Base-by-base conservation (phyloP, 257 asterid species). In the Eucommia ulmoides region DNA sequence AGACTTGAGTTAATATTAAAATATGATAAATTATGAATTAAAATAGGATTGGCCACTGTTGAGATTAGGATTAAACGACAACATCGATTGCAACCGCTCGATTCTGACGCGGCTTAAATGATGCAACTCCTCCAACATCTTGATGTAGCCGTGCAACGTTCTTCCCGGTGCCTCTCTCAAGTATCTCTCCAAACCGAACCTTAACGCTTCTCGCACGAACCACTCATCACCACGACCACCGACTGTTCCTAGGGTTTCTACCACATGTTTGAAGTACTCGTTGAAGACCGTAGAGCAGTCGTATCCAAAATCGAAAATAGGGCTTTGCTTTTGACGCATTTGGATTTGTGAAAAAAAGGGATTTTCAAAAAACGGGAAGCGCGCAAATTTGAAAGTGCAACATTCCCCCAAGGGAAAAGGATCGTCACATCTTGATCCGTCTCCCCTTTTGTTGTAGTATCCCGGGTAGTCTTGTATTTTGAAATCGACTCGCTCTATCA, bases 381-480 rank as follows among this genome's bases (percentile, higher is more conserved):
- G 20, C 45, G n/a, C 62, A 46, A 73, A 81, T 60, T 49, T 74
- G 63, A 74, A 81, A 23, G 92, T 81, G 21, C 58, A 19, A 63
- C 75, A 74, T 33, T 73, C 49, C 0, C 83, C 67, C 22, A 81
- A 44, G 1, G 23, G 63, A 46, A 81, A 81, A 2, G 81, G 60
- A 25, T 69, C 54, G 10, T 81, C 81, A 3, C 74, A 51, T 24
- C 68, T 60, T 18, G 59, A n/a, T n/a, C 83, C 70, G 3, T 62
- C 64, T 17, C 92, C 92, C 63, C 77, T 64, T 60, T 81, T 81
- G 42, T 77, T 69, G 15, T 22, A 35, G 64, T 77, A 81, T 33
- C 83, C 78, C 1, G 83, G 81, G 62, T 66, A 77, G 56, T 74
- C 76, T 26, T 61, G 48, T 18, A 50, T 72, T 23, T 26, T 51